Conservation (phyloP, 2,329 filamentous ascomycete species). For the Cytospora piceae region DNA sequence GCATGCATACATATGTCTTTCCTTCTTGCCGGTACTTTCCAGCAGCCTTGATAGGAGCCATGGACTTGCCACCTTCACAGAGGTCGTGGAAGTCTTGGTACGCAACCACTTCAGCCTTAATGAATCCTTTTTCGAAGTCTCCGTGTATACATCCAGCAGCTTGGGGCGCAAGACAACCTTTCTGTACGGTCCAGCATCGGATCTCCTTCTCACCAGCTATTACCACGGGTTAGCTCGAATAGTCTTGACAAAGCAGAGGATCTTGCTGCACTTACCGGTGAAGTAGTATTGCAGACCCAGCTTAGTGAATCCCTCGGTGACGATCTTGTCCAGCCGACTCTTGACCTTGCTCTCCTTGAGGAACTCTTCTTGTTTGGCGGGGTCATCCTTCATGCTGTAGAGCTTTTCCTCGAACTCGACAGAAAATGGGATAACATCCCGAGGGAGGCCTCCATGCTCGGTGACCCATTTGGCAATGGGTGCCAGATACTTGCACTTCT, state of each 20-base stretch:
- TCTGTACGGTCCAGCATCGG: conserved; percentile 48
- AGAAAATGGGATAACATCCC: conserved; percentile 49
- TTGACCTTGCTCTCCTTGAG: conserved; percentile 47
- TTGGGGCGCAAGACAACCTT: conserved; percentile 45
- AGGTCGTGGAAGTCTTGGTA: conserved; percentile 51
- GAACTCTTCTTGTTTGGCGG: conserved; percentile 40
- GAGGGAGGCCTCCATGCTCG: conserved; percentile 46
- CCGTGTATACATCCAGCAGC: conserved; percentile 48
- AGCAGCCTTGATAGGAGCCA: conserved; percentile 50
- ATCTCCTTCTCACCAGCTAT: conserved; percentile 50
- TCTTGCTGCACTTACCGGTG: conserved; percentile 37
- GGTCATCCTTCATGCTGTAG: conserved; percentile 44
- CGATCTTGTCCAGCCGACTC: conserved; percentile 47
- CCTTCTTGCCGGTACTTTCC: conserved; percentile 51
- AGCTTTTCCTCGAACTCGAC: conserved; percentile 52
- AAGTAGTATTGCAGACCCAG: conserved; percentile 51
- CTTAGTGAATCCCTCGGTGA: conserved; percentile 49
- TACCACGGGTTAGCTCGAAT: conserved; percentile 17
- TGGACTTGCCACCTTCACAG: conserved; percentile 48
- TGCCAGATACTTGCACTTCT: conserved; percentile 51
- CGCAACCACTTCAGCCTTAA: conserved; percentile 51
- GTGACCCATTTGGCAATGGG: conserved; percentile 50
- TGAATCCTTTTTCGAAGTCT: conserved; percentile 50
- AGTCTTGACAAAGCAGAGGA: no score
- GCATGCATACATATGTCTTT: conserved; percentile 45